phyloP scores from a whole-genome alignment of 2,329 filamentous ascomycete genomes.

The Epicoccum nigrum region DNA sequence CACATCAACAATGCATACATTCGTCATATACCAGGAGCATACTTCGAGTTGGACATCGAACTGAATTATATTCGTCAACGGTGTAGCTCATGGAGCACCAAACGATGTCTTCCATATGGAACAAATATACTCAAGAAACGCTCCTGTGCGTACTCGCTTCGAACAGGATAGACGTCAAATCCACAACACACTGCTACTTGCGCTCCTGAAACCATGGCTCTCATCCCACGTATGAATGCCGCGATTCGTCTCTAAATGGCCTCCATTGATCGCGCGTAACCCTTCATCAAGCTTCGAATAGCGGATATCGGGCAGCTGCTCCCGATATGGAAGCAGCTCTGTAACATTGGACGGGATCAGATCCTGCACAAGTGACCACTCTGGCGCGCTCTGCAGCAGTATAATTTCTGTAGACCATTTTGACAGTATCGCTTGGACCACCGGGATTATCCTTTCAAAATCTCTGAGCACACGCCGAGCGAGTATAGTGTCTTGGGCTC shows the following conservation, averaged over 20 bases:
- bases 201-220: neutral
- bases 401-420: neutral
- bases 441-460: slow-evolving; percentile 21
- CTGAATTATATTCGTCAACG: too few relatives aligned
- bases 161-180: neutral
- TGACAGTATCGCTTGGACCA: slow-evolving; percentile 13
- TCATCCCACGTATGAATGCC: neutral
- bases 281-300: neutral
- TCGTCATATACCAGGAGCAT: too few relatives aligned
- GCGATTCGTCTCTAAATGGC: neutral
- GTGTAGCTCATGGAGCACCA: too few relatives aligned
- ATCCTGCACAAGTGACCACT: neutral
- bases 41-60: too few relatives aligned
- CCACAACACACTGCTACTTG: slow-evolving; percentile 2
- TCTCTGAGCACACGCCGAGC: slow-evolving; percentile 32
- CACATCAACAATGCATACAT: too few relatives aligned
- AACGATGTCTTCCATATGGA: too few relatives aligned
- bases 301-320: slow-evolving; percentile 1
- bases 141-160: too few relatives aligned
- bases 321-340: slow-evolving; percentile 33
- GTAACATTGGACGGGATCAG: slow-evolving; percentile 21
- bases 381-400: neutral
- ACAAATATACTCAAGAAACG: too few relatives aligned
- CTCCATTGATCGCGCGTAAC: neutral
- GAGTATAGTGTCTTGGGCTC: slow-evolving; percentile 21